Conservation (phyloP, 1,284 basidiomycete genomes). For the Taiwanofungus camphoratus region DNA sequence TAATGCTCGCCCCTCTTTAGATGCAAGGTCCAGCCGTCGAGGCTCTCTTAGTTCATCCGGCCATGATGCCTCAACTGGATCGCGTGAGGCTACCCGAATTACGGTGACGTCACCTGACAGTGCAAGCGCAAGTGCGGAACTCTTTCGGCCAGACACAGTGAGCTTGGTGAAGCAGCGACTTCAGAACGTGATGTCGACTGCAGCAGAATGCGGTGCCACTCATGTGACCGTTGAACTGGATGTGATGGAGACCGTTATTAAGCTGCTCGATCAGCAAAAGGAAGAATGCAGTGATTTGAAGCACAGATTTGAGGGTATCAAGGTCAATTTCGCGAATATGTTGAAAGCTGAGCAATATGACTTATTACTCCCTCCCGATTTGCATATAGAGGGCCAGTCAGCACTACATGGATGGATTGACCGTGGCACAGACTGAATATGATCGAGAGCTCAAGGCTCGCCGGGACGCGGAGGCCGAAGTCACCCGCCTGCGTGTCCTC, state of each 20-base stretch:
- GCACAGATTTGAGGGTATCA: slow-evolving; percentile 78
- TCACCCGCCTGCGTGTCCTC: slow-evolving; percentile 77
- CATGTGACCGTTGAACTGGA: slow-evolving; percentile 70
- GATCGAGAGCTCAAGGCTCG: slow-evolving; percentile 85
- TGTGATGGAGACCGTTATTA: slow-evolving; percentile 71
- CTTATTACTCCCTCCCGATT: too few relatives aligned
- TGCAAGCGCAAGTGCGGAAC: slow-evolving; percentile 23
- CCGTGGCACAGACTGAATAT: slow-evolving; percentile 90
- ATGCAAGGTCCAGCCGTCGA: not conserved
- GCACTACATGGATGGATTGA: slow-evolving; percentile 88
- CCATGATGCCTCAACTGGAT: slow-evolving; percentile 9
- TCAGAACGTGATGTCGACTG: slow-evolving; percentile 57
- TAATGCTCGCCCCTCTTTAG: not conserved
- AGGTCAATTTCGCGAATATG: slow-evolving; percentile 55
- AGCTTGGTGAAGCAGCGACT: slow-evolving; percentile 48
- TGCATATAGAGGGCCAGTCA: slow-evolving; percentile 71
- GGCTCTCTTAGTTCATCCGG: slow-evolving; percentile 15
- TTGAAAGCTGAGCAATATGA: too few relatives aligned
- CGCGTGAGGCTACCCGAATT: slow-evolving; percentile 29
- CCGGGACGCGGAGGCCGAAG: slow-evolving; percentile 88
- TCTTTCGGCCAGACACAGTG: slow-evolving; percentile 32
- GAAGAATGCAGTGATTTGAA: slow-evolving; percentile 66
- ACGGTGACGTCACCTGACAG: slow-evolving; percentile 41
- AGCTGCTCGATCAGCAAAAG: slow-evolving; percentile 63
- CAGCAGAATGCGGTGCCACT: slow-evolving; percentile 55